phyloP scores from a whole-genome alignment of 257 asterid species.

The Fraxinus pennsylvanica region DNA sequence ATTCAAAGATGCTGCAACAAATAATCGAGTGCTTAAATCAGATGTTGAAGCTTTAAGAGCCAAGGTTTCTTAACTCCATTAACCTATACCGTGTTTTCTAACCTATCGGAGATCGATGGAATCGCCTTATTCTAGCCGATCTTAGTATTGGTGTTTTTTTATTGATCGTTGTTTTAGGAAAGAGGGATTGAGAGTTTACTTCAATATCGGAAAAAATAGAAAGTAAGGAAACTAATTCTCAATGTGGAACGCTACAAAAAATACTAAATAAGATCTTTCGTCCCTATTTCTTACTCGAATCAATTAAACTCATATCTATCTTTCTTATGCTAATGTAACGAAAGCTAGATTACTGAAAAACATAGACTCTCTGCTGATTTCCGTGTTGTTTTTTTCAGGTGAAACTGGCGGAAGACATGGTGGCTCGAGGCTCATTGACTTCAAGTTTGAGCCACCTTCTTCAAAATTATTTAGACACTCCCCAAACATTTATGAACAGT shows the following conservation, averaged over 20 bases:
- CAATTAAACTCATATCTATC: background rate
- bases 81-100: background rate
- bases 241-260: background rate
- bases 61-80: constrained; percentile 46
- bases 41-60: constrained; percentile 96
- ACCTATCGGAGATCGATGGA: too few relatives aligned
- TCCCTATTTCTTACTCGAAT: background rate
- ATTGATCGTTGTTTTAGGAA: too few relatives aligned
- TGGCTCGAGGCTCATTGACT: constrained; percentile 73
- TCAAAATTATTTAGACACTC: constrained; percentile 61
- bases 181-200: too few relatives aligned
- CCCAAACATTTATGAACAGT: constrained; percentile 40
- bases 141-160: too few relatives aligned
- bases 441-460: constrained; percentile 75
- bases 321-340: background rate
- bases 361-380: background rate
- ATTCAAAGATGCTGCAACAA: constrained; percentile 72
- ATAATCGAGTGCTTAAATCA: constrained; percentile 83
- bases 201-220: too few relatives aligned
- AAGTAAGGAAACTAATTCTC: background rate
- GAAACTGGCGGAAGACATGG: constrained; percentile 87
- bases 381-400: constrained; percentile 43
- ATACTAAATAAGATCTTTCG: background rate
- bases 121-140: too few relatives aligned
- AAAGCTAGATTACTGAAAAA: background rate